Base-by-base conservation (phyloP, 371 early-diverging fungal genomes). In the Mortierella sp. region DNA sequence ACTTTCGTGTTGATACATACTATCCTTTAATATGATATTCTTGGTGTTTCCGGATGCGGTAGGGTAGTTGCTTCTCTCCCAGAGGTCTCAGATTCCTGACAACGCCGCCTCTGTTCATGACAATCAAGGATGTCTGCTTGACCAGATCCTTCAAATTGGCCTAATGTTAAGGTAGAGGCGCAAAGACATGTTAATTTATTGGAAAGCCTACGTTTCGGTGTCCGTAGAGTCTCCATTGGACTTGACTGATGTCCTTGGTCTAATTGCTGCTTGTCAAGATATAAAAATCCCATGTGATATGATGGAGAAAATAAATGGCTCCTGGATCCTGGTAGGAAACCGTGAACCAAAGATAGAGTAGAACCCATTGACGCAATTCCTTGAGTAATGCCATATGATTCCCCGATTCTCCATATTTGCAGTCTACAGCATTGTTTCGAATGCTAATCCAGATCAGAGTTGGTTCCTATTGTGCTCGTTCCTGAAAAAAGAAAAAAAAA, bases 91-190 rank as follows among this genome's bases (percentile, higher is more conserved):
- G 88, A 22, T 88, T 88, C 63, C 94, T 87, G 45, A 96, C 95
- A 70, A 95, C 94, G 58, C 96, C 96, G 45, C 93, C 92, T 65
- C 84, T 86, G 69, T 93, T 88, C 65, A 96, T 77, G 50, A 96
- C 90, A 58, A 88, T 89, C 61, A 87, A 84, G 19, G 94, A 94
- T 32, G 92, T 85, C 40, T 85, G 86, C 76, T 89, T 89, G 74
- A 94, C 82, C 67, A 94, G 84, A 79, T 90, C 91, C 75, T 90
- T 88, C 76, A 89, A 77, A 65, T 90, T 88, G 70, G 84, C 86
- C 92, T 92, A 70, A 24, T 10, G 50, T 33, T 60, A 9, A 19
- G 16, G 60, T 16, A 36, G 33, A 63, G 13, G 16, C 28, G 41
- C 22, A 57, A 4, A 9, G 52, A 52, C 0, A 9, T 52, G 8